Percentiles rank a stretch among this genome's conserved stretches.
phyloP scores from a whole-genome alignment of 257 asterid genomes.

The Echium plantagineum region DNA sequence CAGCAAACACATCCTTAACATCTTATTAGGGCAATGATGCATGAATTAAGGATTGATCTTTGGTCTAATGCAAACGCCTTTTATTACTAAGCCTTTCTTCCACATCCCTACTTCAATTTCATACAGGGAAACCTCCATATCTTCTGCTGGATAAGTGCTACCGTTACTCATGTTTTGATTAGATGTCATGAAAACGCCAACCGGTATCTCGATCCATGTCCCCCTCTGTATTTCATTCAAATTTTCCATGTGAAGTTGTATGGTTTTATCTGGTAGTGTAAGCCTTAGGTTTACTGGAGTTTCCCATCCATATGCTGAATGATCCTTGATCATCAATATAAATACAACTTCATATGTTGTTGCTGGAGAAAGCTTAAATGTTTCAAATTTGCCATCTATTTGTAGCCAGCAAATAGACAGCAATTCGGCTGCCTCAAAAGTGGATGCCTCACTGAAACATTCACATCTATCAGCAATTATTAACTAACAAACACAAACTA shows the following conservation, averaged over 20 bases:
- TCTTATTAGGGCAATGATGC: neutral
- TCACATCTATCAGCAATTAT: neutral
- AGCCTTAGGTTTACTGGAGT: constrained; percentile 73
- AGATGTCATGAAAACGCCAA: constrained; percentile 42
- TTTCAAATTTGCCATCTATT: constrained; percentile 59
- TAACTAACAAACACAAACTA: neutral
- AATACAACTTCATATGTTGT: constrained; percentile 44
- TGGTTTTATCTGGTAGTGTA: constrained; percentile 53
- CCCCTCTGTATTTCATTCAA: constrained; percentile 51
- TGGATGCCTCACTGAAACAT: constrained; percentile 38
- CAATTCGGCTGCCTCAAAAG: constrained; percentile 45
- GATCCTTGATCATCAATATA: constrained; percentile 45
- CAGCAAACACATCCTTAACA: too few species aligned
- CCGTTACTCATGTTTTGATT: constrained; percentile 9
- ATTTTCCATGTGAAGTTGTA: constrained; percentile 41
- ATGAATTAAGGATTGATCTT: too few species aligned
- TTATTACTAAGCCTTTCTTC: constrained; percentile 64
- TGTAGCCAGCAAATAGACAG: constrained; percentile 76
- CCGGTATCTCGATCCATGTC: constrained; percentile 71
- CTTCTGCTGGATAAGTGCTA: constrained; percentile 20
- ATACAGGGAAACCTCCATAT: constrained; percentile 49
- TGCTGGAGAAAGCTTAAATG: constrained; percentile 49
- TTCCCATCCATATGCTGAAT: constrained; percentile 68
- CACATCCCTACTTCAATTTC: constrained; percentile 67
- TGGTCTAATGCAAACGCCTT: constrained; percentile 41